Percentiles rank a stretch among this genome's conserved stretches.
These are phyloP conservation scores for Russula earlei DNA, from an alignment of 768 basidiomycete genomes.

Conservation along the genomic window DNA sequence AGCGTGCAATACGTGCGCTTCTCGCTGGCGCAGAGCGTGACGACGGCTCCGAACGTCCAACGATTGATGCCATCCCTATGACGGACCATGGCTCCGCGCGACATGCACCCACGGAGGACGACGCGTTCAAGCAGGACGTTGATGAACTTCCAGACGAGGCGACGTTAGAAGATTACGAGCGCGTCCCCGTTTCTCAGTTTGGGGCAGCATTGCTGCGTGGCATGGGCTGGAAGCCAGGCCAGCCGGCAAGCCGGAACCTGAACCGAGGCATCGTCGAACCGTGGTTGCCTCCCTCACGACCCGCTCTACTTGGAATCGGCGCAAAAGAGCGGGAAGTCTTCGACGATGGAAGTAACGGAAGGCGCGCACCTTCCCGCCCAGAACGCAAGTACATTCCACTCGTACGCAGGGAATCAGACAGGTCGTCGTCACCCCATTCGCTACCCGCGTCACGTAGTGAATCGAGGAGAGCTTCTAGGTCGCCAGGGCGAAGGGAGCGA, in stretches of 20 bases:
- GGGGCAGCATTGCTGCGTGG: conserved; percentile 90
- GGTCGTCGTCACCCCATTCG: conserved; percentile 20
- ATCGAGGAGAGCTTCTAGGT: conserved; percentile 3
- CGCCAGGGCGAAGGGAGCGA: neutral
- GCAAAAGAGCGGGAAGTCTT: conserved; percentile 77
- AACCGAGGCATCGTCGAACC: conserved; percentile 57
- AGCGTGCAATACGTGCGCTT: conserved; percentile 70
- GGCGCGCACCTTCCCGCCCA: conserved; percentile 35
- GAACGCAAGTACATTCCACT: conserved; percentile 82
- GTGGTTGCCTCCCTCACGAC: conserved; percentile 69
- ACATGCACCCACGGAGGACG: conserved; percentile 58
- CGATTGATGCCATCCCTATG: conserved; percentile 54
- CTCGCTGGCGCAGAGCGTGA: conserved; percentile 45
- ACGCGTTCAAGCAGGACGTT: conserved; percentile 80
- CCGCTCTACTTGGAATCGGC: too few relatives aligned
- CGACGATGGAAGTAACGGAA: conserved; percentile 55
- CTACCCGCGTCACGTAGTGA: neutral
- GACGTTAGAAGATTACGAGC: conserved; percentile 79
- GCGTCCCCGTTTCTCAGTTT: conserved; percentile 90
- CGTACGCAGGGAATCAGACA: conserved; percentile 46
- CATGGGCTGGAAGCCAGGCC: conserved; percentile 92
- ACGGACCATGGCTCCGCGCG: conserved; percentile 20
- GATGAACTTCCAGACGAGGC: conserved; percentile 67
- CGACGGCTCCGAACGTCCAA: too few relatives aligned
- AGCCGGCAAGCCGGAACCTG: conserved; percentile 48